phyloP scores from a whole-genome alignment of 768 basidiomycete genomes.

The Psilocybe azurescens region DNA sequence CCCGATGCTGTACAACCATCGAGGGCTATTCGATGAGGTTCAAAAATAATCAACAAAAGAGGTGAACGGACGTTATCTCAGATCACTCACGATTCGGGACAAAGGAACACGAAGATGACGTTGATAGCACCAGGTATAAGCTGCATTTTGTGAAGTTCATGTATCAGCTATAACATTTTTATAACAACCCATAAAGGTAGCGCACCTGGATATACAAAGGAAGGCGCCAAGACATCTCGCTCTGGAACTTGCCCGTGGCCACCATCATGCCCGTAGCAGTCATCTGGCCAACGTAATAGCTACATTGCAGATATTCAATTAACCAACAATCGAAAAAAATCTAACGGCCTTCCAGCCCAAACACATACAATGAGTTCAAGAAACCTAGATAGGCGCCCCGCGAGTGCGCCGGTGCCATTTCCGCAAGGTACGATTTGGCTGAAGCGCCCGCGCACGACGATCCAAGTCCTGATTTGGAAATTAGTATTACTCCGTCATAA shows the following conservation, averaged over 20 bases:
- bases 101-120: slow-evolving; percentile 48
- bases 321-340: not conserved
- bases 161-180: not conserved
- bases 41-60: not conserved
- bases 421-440: slow-evolving; percentile 57
- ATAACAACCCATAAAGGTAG: not conserved
- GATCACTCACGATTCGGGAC: slow-evolving; percentile 52
- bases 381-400: slow-evolving; percentile 57
- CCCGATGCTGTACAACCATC: slow-evolving; percentile 58
- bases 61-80: too few relatives aligned
- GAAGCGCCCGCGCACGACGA: slow-evolving; percentile 49
- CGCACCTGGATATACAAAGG: slow-evolving; percentile 54
- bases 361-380: slow-evolving; percentile 53
- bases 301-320: slow-evolving; percentile 17
- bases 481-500: not conserved
- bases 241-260: slow-evolving; percentile 46
- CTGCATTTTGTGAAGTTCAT: slow-evolving; percentile 22
- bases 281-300: slow-evolving; percentile 60
- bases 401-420: slow-evolving; percentile 51
- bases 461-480: slow-evolving; percentile 38
- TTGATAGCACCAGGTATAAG: slow-evolving; percentile 53
- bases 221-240: slow-evolving; percentile 52
- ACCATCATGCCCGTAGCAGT: slow-evolving; percentile 62
- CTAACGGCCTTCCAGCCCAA: not conserved
- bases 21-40: slow-evolving; percentile 38